Evolutionary conservation across 2,329 filamentous ascomycete species (phyloP), one percentile per base, ranked within the genome.

Genomic region (Penicillium sp.): DNA sequence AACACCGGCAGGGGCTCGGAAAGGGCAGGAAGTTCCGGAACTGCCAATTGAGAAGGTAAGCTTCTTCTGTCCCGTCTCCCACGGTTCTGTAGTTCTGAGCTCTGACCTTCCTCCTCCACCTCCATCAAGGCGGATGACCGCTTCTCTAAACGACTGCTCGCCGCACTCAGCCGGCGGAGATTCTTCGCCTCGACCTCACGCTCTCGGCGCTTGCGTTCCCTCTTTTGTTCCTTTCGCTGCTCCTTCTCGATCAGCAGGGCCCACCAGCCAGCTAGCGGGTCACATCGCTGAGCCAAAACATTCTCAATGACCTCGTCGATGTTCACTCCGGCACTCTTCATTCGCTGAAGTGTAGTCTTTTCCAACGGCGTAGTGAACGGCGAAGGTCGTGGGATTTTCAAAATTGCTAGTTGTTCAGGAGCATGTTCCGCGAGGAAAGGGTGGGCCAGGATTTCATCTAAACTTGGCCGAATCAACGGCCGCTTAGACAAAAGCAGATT

Each of bases 191-290:
- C 91, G 1, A 83, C 82, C 66, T 99, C 92, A 64, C 86, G 87
- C 70, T 97, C 92, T 68, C 84, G 91, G 8, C 93, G 85, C 69
- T 93, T 97, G 49, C 86, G 84, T 66, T 97, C 92, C 58, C 88
- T 82, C 57, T 92, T 82, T 58, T 78, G 83, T 60, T 92, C 87
- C 73, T 99, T 99, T 8, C 92, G 86, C 70, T 92, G 86, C 69
- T 99, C 94, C 71, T 97, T 99, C 68, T 97, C 94, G 9, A 97
- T 86, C 38, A 99, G 77, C 27, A 99, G 75, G 3, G 91, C 90
- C 94, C 94, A 99, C 94, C 94, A 99, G 5, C 94, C 94, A 47
- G 92, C 91, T 46, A 99, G 78, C 5, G 88, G 84, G 74, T 99
- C 93, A 68, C 94, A 97, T 61, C 91, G 84, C 71, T 96, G 91